phyloP scores from a whole-genome alignment of 148 eudicot species.

The Rhododendron griersonianum region DNA sequence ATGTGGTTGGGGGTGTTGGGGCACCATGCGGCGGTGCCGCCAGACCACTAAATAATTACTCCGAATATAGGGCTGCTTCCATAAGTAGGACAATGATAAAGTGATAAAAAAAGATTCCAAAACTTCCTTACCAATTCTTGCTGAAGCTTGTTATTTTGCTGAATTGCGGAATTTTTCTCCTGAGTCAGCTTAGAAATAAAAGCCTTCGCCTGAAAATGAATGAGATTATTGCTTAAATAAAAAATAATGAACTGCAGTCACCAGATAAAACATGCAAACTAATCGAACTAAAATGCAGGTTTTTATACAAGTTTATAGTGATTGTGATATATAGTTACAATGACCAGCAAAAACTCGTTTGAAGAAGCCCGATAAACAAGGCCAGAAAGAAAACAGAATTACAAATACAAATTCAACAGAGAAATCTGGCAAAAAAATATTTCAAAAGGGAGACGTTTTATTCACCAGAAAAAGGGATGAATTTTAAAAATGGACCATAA shows the following conservation, averaged over 20 bases:
- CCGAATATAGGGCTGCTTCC: not conserved
- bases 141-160: constrained; percentile 61
- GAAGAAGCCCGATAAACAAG: not conserved
- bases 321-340: not conserved
- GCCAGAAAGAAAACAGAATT: not conserved
- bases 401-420: not conserved
- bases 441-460: not conserved
- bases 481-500: not conserved
- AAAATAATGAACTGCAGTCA: not conserved
- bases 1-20: not conserved
- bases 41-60: not conserved
- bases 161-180: constrained; percentile 59
- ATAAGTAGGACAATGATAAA: not conserved
- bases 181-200: constrained; percentile 58
- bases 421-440: not conserved
- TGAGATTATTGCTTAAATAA: not conserved
- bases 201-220: constrained; percentile 40
- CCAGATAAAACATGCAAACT: not conserved
- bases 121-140: constrained; percentile 65
- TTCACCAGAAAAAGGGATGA: not conserved
- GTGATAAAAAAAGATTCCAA: not conserved
- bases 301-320: not conserved
- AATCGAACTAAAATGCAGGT: not conserved
- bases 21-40: not conserved
- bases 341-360: not conserved